A percentile compares a stretch with the other conserved stretches of the same genome.
phyloP scores from a whole-genome alignment of 1,284 basidiomycete species.

The Leccinum fuscescens region DNA sequence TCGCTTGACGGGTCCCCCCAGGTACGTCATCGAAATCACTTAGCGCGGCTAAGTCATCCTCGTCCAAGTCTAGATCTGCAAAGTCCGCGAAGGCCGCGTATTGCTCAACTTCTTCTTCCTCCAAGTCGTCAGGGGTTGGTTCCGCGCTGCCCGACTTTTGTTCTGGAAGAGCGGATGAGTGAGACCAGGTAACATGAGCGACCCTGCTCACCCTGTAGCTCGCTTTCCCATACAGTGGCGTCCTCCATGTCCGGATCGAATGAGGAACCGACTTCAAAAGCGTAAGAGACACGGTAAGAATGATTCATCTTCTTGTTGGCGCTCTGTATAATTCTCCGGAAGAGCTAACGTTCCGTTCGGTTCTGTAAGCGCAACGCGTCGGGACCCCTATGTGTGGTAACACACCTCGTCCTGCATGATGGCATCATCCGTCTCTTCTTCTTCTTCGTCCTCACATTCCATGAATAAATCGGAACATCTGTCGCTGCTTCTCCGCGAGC shows the following conservation, averaged over 20 bases:
- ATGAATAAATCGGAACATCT: constrained; percentile 47
- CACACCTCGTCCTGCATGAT: constrained; percentile 64
- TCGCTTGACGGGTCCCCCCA: neutral
- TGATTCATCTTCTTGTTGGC: constrained; percentile 48
- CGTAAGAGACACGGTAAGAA: constrained; percentile 58
- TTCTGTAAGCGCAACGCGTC: constrained; percentile 6
- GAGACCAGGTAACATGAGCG: neutral
- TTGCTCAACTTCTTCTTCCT: constrained; percentile 49
- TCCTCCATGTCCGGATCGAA: constrained; percentile 71
- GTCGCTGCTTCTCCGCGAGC: constrained; percentile 45
- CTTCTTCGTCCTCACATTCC: constrained; percentile 54
- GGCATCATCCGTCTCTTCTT: constrained; percentile 44
- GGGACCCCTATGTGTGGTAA: neutral
- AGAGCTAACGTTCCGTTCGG: constrained; percentile 44
- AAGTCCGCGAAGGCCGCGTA: constrained; percentile 55
- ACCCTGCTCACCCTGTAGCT: constrained; percentile 39
- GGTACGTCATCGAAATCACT: constrained; percentile 26
- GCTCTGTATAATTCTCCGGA: constrained; percentile 58
- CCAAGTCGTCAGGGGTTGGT: constrained; percentile 44
- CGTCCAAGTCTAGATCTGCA: constrained; percentile 41
- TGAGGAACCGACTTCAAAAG: constrained; percentile 68
- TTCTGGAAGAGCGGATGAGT: constrained; percentile 6
- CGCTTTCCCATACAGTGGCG: constrained; percentile 54
- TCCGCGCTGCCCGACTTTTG: constrained; percentile 16
- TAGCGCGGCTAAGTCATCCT: constrained; percentile 15